Percentiles rank a stretch among this genome's conserved stretches.
Evolutionary conservation across 1,284 basidiomycete species (phyloP).

Genomic region (Ustilago shanxiensis): DNA sequence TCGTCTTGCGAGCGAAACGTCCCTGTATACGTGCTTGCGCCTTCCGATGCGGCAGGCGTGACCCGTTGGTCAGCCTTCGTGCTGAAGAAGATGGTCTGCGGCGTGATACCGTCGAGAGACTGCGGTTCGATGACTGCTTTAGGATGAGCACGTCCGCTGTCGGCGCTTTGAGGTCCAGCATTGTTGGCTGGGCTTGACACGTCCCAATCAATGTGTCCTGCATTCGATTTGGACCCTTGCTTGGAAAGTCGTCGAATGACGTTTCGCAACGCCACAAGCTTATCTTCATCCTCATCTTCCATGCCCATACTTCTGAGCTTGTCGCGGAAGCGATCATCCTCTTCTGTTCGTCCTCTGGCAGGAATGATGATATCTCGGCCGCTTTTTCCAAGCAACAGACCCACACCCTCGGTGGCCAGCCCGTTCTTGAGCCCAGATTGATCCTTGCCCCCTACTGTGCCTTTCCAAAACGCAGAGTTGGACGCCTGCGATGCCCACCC

Average conservation of each 20-base stretch:
- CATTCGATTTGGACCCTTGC: slow-evolving; percentile 45
- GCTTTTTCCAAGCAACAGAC: slow-evolving; percentile 50
- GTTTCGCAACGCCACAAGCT: slow-evolving; percentile 85
- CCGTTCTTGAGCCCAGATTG: slow-evolving; percentile 53
- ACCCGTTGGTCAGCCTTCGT: slow-evolving; percentile 29
- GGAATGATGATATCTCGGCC: slow-evolving; percentile 33
- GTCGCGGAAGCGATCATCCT: slow-evolving; percentile 80
- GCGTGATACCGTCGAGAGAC: slow-evolving; percentile 85
- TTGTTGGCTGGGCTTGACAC: neutral
- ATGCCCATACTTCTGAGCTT: slow-evolving; percentile 86
- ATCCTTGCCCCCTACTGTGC: slow-evolving; percentile 28
- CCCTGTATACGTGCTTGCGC: slow-evolving; percentile 40
- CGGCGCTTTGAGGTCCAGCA: slow-evolving; percentile 1
- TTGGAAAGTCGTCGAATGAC: slow-evolving; percentile 76
- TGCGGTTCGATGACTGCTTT: slow-evolving; percentile 74
- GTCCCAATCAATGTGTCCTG: slow-evolving; percentile 29
- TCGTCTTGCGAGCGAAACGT: slow-evolving; percentile 57
- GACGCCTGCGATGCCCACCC: slow-evolving; percentile 81
- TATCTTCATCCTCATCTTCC: slow-evolving; percentile 81
- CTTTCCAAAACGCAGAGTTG: slow-evolving; percentile 61
- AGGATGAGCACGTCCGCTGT: slow-evolving; percentile 17
- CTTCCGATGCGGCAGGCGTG: slow-evolving; percentile 17
- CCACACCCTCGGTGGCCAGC: slow-evolving; percentile 55
- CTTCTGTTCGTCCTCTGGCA: slow-evolving; percentile 68
- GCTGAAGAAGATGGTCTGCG: slow-evolving; percentile 93